A percentile compares a stretch with the other conserved stretches of the same genome.
phyloP scores from a whole-genome alignment of 2,329 filamentous ascomycete genomes.

The Colletotrichum phormii region DNA sequence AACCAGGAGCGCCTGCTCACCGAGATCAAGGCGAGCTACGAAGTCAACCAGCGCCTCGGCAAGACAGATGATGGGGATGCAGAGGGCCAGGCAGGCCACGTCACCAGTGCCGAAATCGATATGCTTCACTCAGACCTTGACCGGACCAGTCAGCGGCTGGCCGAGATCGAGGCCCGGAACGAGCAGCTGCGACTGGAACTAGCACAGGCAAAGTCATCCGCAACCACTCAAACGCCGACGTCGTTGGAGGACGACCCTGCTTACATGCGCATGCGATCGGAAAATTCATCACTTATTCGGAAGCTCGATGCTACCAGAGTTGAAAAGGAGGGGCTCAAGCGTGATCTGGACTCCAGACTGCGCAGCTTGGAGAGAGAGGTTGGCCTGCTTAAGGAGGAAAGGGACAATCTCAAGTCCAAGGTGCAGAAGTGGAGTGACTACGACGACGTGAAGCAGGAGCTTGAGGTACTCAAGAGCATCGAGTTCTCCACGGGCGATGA shows the following conservation, averaged over 20 bases:
- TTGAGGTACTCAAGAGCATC: conserved; percentile 97
- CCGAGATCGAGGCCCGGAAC: conserved; percentile 93
- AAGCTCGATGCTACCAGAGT: conserved; percentile 87
- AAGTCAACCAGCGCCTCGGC: conserved; percentile 91
- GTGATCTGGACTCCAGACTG: conserved; percentile 79
- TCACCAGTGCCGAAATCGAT: conserved; percentile 90
- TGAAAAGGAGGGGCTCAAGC: conserved; percentile 84
- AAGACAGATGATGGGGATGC: conserved; percentile 74
- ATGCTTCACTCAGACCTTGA: conserved; percentile 94
- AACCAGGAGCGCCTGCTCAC: conserved; percentile 92
- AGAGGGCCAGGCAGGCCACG: conserved; percentile 68
- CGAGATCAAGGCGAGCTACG: conserved; percentile 96
- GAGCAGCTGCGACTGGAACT: conserved; percentile 92
- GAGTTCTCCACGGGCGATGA: conserved; percentile 95
- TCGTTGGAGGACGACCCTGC: conserved; percentile 88
- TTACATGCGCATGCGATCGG: conserved; percentile 88
- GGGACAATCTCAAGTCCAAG: conserved; percentile 82
- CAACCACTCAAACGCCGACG: conserved; percentile 68
- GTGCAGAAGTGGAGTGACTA: conserved; percentile 94
- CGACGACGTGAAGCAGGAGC: conserved; percentile 93
- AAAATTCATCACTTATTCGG: conserved; percentile 91
- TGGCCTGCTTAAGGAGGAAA: conserved; percentile 79
- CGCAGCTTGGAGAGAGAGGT: conserved; percentile 85
- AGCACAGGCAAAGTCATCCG: conserved; percentile 85
- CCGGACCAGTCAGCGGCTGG: conserved; percentile 85